Evolutionary conservation across 2,329 filamentous ascomycete genomes (phyloP), one percentile per base, ranked within the genome.

Genomic region (Alternaria sp.): DNA sequence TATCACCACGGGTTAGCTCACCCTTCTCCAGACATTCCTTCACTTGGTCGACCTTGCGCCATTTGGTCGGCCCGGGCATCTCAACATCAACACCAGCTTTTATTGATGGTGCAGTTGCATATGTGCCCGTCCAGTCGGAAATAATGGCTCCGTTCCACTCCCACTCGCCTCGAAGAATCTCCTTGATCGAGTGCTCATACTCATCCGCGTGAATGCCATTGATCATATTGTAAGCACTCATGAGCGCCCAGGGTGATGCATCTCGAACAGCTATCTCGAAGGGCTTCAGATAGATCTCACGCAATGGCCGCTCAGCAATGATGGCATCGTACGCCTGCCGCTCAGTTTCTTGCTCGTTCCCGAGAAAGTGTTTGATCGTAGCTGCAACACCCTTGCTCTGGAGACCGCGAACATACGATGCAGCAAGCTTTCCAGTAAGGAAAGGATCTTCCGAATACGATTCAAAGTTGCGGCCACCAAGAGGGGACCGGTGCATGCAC

Each of bases 401-500:
- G 58, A 92, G 82, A 8, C 91, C 91, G 51, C 87, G 88, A 73
- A 92, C 90, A 65, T 92, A 92, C 63, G 90, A 86, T 1, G 90
- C 87, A 12, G 91, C 90, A 64, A 94, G 82, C 66, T 89, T 91
- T 30, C 92, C 92, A 0, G 92, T 92, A 6, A 96, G 84, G 10
- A 90, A 86, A 0, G 92, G 92, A 69, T 96, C 93, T 78, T 96
- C 93, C 0, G 91, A 93, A 77, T 94, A 96, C 0, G 92, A 94
- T 79, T 96, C 93, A 70, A 96, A 96, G 67, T 94, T 94, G 63
- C 93, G 87, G 18, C 93, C 93, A n/a, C 92, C 92, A 0, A 96
- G 84, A 0, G 93, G 93, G 54, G 92, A 92, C 15, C 93, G 87
- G 73, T 96, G 92, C 84, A 93, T 90, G 81, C 92, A 94, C 33